Evolutionary conservation across 1,139 yeast species (phyloP).

Genomic region (Candida anutae): DNA sequence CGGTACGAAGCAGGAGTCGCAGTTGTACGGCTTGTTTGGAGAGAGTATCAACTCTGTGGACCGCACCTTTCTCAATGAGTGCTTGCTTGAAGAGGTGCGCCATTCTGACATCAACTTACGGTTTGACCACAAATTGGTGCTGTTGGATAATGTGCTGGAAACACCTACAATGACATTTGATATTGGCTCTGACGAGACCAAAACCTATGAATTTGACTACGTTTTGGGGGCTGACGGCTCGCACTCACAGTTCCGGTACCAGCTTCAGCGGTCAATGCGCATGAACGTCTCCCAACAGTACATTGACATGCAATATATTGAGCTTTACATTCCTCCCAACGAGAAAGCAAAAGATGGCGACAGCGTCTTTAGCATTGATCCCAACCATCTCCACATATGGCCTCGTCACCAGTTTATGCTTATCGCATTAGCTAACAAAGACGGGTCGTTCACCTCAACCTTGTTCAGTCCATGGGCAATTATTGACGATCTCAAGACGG

Average conservation of each 20-base stretch:
- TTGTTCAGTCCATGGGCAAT: conserved; percentile 76
- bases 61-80: conserved; percentile 59
- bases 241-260: conserved; percentile 65
- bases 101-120: conserved; percentile 33
- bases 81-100: conserved; percentile 57
- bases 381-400: conserved; percentile 88
- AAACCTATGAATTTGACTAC: conserved; percentile 39
- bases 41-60: conserved; percentile 84
- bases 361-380: conserved; percentile 44
- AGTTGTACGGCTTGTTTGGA: conserved; percentile 75
- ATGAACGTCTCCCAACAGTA: conserved; percentile 72
- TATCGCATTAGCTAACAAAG: conserved; percentile 78
- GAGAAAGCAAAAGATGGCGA: conserved; percentile 9
- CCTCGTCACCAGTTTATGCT: conserved; percentile 83
- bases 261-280: conserved; percentile 57
- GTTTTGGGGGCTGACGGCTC: conserved; percentile 86
- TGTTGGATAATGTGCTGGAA: conserved; percentile 19
- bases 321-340: conserved; percentile 63
- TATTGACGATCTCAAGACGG: conserved; percentile 44
- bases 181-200: conserved; percentile 7
- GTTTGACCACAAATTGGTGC: conserved; percentile 54
- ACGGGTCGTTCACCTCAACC: conserved; percentile 85
- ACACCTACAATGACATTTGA: conserved; percentile 22
- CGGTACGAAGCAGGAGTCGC: conserved; percentile 60
- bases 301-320: conserved; percentile 80